Conservation (phyloP, 1,284 basidiomycete species). For the Leccinum cinnamomeum region DNA sequence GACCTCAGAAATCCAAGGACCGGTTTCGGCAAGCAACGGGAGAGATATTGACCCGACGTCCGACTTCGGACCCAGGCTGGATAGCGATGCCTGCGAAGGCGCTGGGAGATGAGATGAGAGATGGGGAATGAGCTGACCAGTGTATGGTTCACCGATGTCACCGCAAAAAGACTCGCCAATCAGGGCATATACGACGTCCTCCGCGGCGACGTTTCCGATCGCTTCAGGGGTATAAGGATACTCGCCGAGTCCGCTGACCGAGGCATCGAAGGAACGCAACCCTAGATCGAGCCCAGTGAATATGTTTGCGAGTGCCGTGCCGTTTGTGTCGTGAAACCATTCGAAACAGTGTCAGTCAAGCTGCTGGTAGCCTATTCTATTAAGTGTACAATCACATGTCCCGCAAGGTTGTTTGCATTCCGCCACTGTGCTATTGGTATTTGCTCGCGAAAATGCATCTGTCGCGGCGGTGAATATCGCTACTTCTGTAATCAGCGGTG, state of each 20-base stretch:
- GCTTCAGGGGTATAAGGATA: constrained; percentile 96
- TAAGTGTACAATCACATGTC: no score
- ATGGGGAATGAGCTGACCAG: no score
- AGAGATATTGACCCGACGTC: no score
- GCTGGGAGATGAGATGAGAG: no score
- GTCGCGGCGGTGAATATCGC: no score
- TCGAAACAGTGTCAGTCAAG: no score
- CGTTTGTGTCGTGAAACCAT: constrained; percentile 71
- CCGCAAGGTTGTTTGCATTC: no score
- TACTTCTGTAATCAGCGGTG: no score
- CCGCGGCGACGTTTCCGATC: constrained; percentile 91
- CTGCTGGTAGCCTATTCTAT: no score
- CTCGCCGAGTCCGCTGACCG: constrained; percentile 87
- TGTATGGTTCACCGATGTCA: neutral
- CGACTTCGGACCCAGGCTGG: no score
- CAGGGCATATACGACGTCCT: constrained; percentile 87
- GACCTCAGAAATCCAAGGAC: constrained; percentile 64
- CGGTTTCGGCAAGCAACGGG: constrained; percentile 28
- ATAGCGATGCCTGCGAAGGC: neutral
- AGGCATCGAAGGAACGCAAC: constrained; percentile 71
- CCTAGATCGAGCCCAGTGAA: constrained; percentile 59
- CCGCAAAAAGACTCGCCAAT: constrained; percentile 39
- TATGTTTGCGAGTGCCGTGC: constrained; percentile 48
- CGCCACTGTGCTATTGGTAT: no score
- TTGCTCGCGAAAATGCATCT: no score